phyloP scores from a whole-genome alignment of 2,329 filamentous ascomycete genomes.

The Cercospora sojina region DNA sequence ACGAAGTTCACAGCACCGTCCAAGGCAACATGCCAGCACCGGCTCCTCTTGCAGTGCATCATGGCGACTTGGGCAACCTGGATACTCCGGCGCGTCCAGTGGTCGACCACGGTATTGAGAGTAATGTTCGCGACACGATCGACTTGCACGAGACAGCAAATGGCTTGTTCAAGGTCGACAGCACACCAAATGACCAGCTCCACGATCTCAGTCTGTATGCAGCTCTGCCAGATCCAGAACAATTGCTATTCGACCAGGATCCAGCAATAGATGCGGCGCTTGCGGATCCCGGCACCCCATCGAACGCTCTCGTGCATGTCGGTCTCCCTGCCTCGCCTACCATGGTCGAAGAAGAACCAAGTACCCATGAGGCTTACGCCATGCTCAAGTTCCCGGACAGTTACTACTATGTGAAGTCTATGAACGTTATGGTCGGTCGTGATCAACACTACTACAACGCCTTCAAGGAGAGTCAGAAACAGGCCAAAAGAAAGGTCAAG shows the following conservation, averaged over 20 bases:
- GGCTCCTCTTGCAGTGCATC: background rate
- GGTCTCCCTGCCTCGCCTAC: slow-evolving; percentile 13
- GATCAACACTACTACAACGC: slow-evolving; percentile 45
- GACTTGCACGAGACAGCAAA: background rate
- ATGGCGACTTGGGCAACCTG: slow-evolving; percentile 2
- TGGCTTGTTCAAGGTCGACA: slow-evolving; percentile 5
- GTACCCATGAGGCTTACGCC: slow-evolving; percentile 52
- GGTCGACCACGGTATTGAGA: slow-evolving; percentile 25
- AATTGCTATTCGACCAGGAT: background rate
- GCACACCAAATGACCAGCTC: background rate
- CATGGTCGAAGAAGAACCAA: slow-evolving; percentile 17
- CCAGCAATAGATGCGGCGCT: background rate
- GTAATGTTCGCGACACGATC: slow-evolving; percentile 24
- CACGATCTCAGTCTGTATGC: background rate
- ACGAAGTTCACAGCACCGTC: background rate
- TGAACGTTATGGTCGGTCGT: slow-evolving; percentile 69
- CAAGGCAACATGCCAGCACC: background rate
- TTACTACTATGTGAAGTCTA: slow-evolving; percentile 75
- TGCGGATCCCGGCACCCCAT: slow-evolving; percentile 13
- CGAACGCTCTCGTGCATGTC: background rate
- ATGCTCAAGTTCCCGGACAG: slow-evolving; percentile 73
- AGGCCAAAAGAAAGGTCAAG: slow-evolving; percentile 19
- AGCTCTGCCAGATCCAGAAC: background rate
- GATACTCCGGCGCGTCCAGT: slow-evolving; percentile 20
- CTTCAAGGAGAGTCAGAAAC: slow-evolving; percentile 24